phyloP scores from a whole-genome alignment of 768 basidiomycete genomes.

The Naganishia vaughanmartiniae region DNA sequence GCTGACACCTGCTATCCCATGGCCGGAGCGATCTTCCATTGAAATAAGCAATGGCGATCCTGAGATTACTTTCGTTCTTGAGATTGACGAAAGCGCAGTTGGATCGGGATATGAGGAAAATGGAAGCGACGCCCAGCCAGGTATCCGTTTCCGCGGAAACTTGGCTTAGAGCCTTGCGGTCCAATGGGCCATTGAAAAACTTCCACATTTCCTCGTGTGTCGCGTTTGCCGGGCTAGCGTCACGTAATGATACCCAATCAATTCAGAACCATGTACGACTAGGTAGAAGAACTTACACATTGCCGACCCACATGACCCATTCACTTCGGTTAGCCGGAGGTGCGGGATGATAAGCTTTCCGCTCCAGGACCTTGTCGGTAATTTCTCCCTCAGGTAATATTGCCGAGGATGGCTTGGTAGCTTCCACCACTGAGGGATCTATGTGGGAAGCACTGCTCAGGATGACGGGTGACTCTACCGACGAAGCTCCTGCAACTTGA shows the following conservation, averaged over 20 bases:
- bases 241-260: neutral
- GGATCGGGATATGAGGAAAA: slow-evolving; percentile 92
- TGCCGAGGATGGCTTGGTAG: neutral
- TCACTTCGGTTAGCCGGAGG: slow-evolving; percentile 66
- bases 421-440: neutral
- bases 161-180: slow-evolving; percentile 31
- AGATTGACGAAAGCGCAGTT: slow-evolving; percentile 94
- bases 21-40: slow-evolving; percentile 70
- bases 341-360: slow-evolving; percentile 51
- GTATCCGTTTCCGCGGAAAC: slow-evolving; percentile 30
- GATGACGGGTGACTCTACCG: neutral
- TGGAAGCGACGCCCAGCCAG: slow-evolving; percentile 67
- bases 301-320: slow-evolving; percentile 97
- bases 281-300: slow-evolving; percentile 56
- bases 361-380: slow-evolving; percentile 22
- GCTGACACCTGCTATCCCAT: slow-evolving; percentile 68
- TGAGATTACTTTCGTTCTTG: slow-evolving; percentile 62
- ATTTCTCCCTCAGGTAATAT: neutral
- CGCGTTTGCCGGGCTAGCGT: slow-evolving; percentile 59
- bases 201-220: slow-evolving; percentile 79
- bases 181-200: slow-evolving; percentile 64
- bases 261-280: neutral
- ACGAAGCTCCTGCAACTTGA: too few species aligned
- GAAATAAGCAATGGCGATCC: slow-evolving; percentile 67
- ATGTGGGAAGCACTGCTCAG: neutral